These are phyloP conservation scores for Lactifluus echinatus DNA, from an alignment of 768 basidiomycete species.

Conservation along the genomic window DNA sequence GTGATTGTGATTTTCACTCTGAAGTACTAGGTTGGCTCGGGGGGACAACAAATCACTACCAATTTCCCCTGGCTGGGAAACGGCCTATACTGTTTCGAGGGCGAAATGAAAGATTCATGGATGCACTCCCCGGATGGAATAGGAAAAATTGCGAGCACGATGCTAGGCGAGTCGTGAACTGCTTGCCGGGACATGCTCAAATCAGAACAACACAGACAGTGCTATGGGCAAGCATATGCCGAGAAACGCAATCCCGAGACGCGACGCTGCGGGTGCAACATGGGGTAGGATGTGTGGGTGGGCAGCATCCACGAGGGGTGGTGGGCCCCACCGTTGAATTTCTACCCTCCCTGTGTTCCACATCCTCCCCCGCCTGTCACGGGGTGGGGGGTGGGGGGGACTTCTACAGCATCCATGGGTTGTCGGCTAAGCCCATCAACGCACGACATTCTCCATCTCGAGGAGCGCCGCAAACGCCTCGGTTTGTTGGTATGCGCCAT, in stretches of 20 bases:
- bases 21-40: neutral
- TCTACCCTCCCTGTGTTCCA: no score
- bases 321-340: no score
- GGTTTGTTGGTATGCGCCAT: conserved; percentile 41
- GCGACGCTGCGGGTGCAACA: no score
- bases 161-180: neutral
- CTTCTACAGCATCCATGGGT: neutral
- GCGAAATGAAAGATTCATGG: no score
- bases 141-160: neutral
- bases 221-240: neutral
- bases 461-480: conserved; percentile 77
- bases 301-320: no score
- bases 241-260: neutral
- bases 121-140: no score
- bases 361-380: neutral
- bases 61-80: no score
- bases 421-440: neutral
- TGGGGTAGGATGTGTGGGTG: no score
- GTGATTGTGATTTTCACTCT: neutral
- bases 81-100: no score
- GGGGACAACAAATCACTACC: neutral
- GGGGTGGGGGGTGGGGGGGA: no score
- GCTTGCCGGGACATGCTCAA: no score
- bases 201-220: no score
- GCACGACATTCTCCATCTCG: conserved; percentile 63